These are phyloP conservation scores for Phytophthora ramorum DNA, from an alignment of 352 stramenopile genomes.

Conservation along the genomic window DNA sequence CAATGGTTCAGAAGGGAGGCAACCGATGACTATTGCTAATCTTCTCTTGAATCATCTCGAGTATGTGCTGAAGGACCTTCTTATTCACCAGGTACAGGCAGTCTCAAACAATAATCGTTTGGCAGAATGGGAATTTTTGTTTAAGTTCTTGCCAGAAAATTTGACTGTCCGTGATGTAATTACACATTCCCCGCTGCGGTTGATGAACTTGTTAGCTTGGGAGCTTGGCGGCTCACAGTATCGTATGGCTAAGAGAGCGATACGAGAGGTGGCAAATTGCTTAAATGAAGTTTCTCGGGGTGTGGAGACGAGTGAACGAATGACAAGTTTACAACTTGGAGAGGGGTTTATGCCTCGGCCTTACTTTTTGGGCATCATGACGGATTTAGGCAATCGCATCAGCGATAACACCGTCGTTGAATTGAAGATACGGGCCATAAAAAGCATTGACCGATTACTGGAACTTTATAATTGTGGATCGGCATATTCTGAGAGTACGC, in stretches of 20 bases:
- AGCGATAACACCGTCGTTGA: constrained; percentile 44
- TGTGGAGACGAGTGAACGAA: constrained; percentile 26
- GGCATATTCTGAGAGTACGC: constrained; percentile 31
- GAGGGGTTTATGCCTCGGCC: constrained; percentile 69
- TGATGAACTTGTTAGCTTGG: constrained; percentile 73
- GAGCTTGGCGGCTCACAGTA: constrained; percentile 64
- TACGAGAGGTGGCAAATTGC: constrained; percentile 60
- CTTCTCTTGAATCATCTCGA: constrained; percentile 59
- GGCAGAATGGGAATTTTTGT: constrained; percentile 76
- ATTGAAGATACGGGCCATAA: constrained; percentile 69
- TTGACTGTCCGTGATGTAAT: constrained; percentile 68
- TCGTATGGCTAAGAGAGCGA: constrained; percentile 60
- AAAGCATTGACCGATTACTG: constrained; percentile 78
- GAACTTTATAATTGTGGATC: constrained; percentile 55
- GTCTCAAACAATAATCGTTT: constrained; percentile 57
- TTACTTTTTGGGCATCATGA: constrained; percentile 88
- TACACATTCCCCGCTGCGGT: constrained; percentile 49
- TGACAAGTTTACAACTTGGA: constrained; percentile 26
- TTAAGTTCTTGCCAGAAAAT: constrained; percentile 72
- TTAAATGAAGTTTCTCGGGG: constrained; percentile 42
- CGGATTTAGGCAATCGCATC: constrained; percentile 74
- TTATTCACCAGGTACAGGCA: constrained; percentile 67
- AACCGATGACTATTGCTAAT: constrained; percentile 40
- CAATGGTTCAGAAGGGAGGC: constrained; percentile 24
- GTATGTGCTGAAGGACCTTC: constrained; percentile 67